These are phyloP conservation scores for Ilex aquifolium DNA, from an alignment of 257 asterid genomes.

Conservation along the genomic window DNA sequence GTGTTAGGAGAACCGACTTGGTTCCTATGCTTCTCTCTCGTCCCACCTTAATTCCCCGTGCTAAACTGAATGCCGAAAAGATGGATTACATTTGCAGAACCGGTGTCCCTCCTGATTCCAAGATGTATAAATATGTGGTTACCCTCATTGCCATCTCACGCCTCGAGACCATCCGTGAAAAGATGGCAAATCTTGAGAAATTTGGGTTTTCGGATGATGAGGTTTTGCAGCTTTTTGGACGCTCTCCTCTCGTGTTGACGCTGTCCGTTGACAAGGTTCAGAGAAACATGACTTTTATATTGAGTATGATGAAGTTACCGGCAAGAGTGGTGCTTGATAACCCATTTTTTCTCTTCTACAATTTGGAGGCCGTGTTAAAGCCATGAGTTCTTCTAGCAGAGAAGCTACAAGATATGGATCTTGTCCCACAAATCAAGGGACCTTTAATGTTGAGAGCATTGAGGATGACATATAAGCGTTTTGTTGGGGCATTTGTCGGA, in stretches of 20 bases:
- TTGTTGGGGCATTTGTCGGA: constrained; percentile 41
- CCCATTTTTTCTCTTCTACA: constrained; percentile 49
- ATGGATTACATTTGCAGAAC: constrained; percentile 52
- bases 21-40: constrained; percentile 52
- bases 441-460: constrained; percentile 49
- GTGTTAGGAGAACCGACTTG: constrained; percentile 52
- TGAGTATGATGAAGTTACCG: constrained; percentile 60
- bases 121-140: constrained; percentile 64
- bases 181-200: constrained; percentile 60
- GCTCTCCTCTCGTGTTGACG: constrained; percentile 59
- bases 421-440: constrained; percentile 58
- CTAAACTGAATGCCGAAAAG: constrained; percentile 50
- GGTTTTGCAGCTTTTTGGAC: constrained; percentile 38
- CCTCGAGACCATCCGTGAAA: constrained; percentile 54
- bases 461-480: constrained; percentile 73
- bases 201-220: constrained; percentile 65
- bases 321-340: constrained; percentile 31
- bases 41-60: constrained; percentile 69
- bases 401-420: constrained; percentile 67
- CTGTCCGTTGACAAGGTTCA: constrained; percentile 69
- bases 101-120: constrained; percentile 50
- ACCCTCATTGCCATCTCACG: constrained; percentile 68
- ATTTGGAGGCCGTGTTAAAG: constrained; percentile 53
- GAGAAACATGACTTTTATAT: constrained; percentile 67
- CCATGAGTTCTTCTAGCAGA: constrained; percentile 57